Conservation (phyloP, 352 stramenopile species). For the Globisporangium splendens region DNA sequence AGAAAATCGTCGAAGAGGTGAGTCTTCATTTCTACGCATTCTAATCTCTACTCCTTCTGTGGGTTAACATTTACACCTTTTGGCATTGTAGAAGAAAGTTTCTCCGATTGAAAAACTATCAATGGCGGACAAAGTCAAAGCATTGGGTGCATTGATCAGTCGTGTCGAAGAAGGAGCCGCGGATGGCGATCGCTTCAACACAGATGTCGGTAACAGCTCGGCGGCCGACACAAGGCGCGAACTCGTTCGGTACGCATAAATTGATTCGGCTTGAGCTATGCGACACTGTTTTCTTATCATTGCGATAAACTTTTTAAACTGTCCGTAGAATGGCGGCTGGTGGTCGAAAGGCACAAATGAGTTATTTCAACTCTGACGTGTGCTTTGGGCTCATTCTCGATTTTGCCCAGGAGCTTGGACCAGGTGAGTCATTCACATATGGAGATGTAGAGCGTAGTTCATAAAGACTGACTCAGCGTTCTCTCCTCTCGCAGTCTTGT, state of each 20-base stretch:
- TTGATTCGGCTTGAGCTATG: neutral
- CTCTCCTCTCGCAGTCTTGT: constrained; percentile 38
- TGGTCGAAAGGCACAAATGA: constrained; percentile 69
- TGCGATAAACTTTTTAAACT: neutral
- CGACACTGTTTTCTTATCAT: constrained; percentile 4
- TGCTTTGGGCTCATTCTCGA: constrained; percentile 75
- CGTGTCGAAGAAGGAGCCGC: constrained; percentile 59
- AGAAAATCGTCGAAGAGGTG: constrained; percentile 6
- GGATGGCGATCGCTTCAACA: constrained; percentile 50
- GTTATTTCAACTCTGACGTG: constrained; percentile 70
- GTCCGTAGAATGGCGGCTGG: constrained; percentile 53
- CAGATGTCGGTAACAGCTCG: constrained; percentile 20
- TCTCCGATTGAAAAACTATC: constrained; percentile 38
- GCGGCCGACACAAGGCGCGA: constrained; percentile 68
- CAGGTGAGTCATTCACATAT: constrained; percentile 21
- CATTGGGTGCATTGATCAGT: constrained; percentile 42
- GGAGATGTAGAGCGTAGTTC: no score
- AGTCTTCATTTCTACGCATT: neutral
- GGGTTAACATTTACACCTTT: neutral
- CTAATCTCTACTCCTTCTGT: neutral
- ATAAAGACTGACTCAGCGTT: neutral
- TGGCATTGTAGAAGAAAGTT: neutral
- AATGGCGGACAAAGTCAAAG: constrained; percentile 52
- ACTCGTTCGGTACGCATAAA: constrained; percentile 42
- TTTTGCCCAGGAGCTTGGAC: constrained; percentile 51